Evolutionary conservation across 1,139 yeast species (phyloP), one percentile per base, ranked within the genome.

Genomic region (Magnusiomyces fungicola): DNA sequence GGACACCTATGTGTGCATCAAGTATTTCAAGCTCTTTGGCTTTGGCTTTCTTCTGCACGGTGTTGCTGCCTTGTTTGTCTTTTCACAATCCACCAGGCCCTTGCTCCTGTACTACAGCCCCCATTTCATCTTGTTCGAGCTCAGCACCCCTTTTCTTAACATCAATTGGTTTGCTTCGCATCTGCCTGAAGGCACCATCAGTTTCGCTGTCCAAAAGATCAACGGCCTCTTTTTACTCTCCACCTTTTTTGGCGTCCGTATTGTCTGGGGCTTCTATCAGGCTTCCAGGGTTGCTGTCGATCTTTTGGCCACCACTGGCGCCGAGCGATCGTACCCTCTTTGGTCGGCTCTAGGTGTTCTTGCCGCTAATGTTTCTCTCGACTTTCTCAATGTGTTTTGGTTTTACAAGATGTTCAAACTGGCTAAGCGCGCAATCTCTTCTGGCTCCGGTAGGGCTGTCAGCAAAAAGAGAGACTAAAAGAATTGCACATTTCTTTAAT

Each of bases 131-230:
- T 61, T 88, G 53, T 92, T 92, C 69, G 98, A 92, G 68, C 74
- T 85, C 52, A 86, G 96, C 21, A 92, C 97, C 7, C 97, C 98
- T 12, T 90, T 90, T 64, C 81, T 92, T 51, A 90, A 92, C 69
- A 67, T 89, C 56, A 84, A 95, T 68, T 90, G 97, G 97, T 83
- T 86, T 63, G 86, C 92, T 2, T 71, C 85, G 48, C 82, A 83
- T 60, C 75, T 86, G 50, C 89, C 95, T 1, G 72, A 72, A 3
- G 72, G 72, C 6, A 67, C 76, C 16, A 61, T 82, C 52, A 73
- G 80, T 46, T 76, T 73, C 33, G 71, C 67, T 55, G 60, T 80
- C 49, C 77, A 81, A 52, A 59, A 79, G 48, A 57, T 81, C 53
- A 92, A 92, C 68, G 96, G 96, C 47, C 65, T 85, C 21, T 62